Evolutionary conservation across 2,329 filamentous ascomycete species (phyloP).

Genomic region (Fusarium annulatum): DNA sequence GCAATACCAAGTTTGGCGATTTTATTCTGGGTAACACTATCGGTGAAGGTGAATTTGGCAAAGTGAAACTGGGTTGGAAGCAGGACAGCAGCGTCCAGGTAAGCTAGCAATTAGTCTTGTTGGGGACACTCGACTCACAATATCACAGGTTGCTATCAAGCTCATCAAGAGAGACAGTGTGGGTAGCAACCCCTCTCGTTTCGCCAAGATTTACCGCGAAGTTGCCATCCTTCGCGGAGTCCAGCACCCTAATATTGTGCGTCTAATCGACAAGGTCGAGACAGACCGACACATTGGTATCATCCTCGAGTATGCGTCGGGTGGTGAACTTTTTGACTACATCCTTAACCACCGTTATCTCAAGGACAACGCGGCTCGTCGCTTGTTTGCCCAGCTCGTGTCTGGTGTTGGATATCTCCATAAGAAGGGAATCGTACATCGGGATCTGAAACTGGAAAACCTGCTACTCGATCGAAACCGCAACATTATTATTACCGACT

Average conservation of each 20-base stretch:
- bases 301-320: conserved; percentile 97
- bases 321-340: conserved; percentile 97
- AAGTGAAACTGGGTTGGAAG: conserved; percentile 99
- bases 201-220: conserved; percentile 97
- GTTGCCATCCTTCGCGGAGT: conserved; percentile 89
- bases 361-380: conserved; percentile 90
- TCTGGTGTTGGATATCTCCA: conserved; percentile 97
- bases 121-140: conserved; percentile 21
- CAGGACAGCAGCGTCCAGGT: conserved; percentile 89
- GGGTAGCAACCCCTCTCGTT: conserved; percentile 85
- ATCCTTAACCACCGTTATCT: conserved; percentile 97
- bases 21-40: conserved; percentile 96
- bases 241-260: conserved; percentile 96
- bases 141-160: conserved; percentile 87
- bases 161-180: conserved; percentile 93
- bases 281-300: conserved; percentile 98
- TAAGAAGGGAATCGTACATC: conserved; percentile 98
- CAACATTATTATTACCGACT: conserved; percentile 99
- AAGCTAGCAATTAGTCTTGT: conserved; percentile 26
- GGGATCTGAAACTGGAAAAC: conserved; percentile 97
- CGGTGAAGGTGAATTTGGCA: conserved; percentile 97
- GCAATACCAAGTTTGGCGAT: conserved; percentile 86
- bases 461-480: conserved; percentile 93
- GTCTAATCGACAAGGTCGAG: conserved; percentile 97
- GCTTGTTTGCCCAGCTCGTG: conserved; percentile 93